Evolutionary conservation across 1,284 basidiomycete species (phyloP), one percentile per base, ranked within the genome.

Genomic region (Hortiboletus rubellus): DNA sequence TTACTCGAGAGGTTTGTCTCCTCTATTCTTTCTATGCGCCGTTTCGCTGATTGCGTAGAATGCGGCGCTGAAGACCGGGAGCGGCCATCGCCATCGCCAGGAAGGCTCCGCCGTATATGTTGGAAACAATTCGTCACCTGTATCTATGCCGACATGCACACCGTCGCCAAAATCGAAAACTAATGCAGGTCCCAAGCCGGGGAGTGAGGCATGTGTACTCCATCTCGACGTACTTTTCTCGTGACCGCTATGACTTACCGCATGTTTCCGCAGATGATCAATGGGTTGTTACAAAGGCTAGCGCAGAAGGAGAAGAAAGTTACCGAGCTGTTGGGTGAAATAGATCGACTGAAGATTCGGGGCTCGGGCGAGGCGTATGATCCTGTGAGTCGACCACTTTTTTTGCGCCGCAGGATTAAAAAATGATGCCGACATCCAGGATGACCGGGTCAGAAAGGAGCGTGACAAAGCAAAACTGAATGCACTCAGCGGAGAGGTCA

Each of bases 251-350:
- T 31, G 18, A 41, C 50, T 56, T 50, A 52, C 48, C 7, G 42
- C 48, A 24, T 48, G 49, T 61, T 60, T 34, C 58, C 33, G 2
- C 71, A 89, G 80, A 85, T 81, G 63, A 81, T 92, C 58, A 82
- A 87, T 61, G 90, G 89, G 2, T 70, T 95, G n/a, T 85, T 94
- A 12, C 91, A 93, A 66, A 84, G 91, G 9, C 76, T 96, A 8
- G 82, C 91, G 5, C 82, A 87, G 66, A 94, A 94, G 70, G 93
- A 96, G 74, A 93, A 91, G 68, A 85, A 94, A 69, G 90, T 92
- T 2, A 70, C 85, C 8, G 84, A 87, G 56, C 78, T 96, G 7
- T 86, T 88, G 68, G 79, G 81, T 4, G 90, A 94, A 63, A 72
- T 94, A 9, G 90, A 90, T 60, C 79, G 81, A 33, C 73, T 84